Base-by-base conservation (phyloP, 371 early-diverging fungal genomes). In the Lichtheimia hyalospora region DNA sequence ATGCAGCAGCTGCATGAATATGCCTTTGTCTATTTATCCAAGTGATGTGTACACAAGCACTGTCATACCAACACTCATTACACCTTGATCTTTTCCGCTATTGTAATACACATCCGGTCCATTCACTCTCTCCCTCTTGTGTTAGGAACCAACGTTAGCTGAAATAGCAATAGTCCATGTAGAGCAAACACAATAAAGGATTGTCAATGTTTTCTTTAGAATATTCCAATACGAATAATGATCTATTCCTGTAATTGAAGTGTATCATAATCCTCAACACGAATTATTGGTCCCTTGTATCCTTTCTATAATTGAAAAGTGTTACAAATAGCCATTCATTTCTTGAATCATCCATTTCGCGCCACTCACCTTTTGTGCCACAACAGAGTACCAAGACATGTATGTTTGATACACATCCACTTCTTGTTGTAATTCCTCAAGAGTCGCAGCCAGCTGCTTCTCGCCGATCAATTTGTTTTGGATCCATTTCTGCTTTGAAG, bases 331-430 rank as follows among this genome's bases (percentile, higher is more conserved):
- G 23, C 15, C 27, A 21, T 20, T 15, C 49, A 21, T 20, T 15
- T 40, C 5, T 44, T 59, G 18, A 54, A 50, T 27, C 13, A 21
- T 50, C 34, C 20, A 4, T 15, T 7, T 27, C 34, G 20, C 39
- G 18, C 8, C 44, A n/a, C 43, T 41, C 58, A 68, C 68, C 64
- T 77, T 77, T 67, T 70, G 68, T n/a, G 77, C 77, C 3, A 74
- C 70, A 2, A 77, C 77, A 16, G 74, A 74, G 42, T 77, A 77
- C 77, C 77, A 77, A 10, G 77, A 73, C 77, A 77, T 77, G 39
- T 77, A 74, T 5, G 77, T 77, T 18, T 74, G 64, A 23, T 71
- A 51, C 48, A 63, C 62, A 5, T 74, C 69, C 6, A 74, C 71
- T 62, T 77, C 77, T 28, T 66, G 58, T 25, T 56, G 66, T 54